Percentiles rank a stretch among this genome's conserved stretches.
Conservation (phyloP, 352 stramenopile genomes). For the Phytopythium ostracodes region DNA sequence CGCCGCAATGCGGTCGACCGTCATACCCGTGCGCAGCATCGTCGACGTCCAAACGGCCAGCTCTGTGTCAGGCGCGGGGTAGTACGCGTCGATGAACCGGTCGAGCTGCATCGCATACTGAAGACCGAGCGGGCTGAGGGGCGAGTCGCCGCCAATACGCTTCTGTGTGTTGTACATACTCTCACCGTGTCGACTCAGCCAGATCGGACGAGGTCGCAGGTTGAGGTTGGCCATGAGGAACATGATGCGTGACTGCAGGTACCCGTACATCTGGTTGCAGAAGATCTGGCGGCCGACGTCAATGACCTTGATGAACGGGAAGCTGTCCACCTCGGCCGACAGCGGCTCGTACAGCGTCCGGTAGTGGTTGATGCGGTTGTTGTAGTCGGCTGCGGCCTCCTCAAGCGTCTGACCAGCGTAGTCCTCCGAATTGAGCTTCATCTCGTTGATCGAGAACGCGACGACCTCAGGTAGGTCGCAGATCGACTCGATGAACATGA, state of each 20-base stretch:
- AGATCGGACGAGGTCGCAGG: constrained; percentile 92
- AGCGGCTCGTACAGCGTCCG: constrained; percentile 67
- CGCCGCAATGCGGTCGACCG: constrained; percentile 80
- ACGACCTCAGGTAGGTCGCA: constrained; percentile 71
- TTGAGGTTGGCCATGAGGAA: constrained; percentile 97
- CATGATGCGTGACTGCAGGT: constrained; percentile 88
- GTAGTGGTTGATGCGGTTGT: constrained; percentile 79
- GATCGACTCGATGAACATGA: constrained; percentile 84
- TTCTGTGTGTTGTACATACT: constrained; percentile 97
- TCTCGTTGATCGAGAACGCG: constrained; percentile 79
- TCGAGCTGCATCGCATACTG: constrained; percentile 94
- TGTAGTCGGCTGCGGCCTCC: constrained; percentile 69
- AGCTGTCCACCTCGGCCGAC: constrained; percentile 42
- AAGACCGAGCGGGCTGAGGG: constrained; percentile 88
- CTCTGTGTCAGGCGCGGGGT: constrained; percentile 69
- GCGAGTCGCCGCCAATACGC: constrained; percentile 95
- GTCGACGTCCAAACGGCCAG: constrained; percentile 96
- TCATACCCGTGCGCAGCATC: constrained; percentile 95
- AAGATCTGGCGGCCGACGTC: constrained; percentile 81
- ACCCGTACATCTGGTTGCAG: constrained; percentile 82
- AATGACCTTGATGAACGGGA: constrained; percentile 80
- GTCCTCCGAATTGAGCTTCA: constrained; percentile 81
- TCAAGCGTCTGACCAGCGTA: constrained; percentile 72
- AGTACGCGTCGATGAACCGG: constrained; percentile 90
- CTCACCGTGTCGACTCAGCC: constrained; percentile 96